Conservation (phyloP, 768 basidiomycete genomes). For the Lactarius tabidus region DNA sequence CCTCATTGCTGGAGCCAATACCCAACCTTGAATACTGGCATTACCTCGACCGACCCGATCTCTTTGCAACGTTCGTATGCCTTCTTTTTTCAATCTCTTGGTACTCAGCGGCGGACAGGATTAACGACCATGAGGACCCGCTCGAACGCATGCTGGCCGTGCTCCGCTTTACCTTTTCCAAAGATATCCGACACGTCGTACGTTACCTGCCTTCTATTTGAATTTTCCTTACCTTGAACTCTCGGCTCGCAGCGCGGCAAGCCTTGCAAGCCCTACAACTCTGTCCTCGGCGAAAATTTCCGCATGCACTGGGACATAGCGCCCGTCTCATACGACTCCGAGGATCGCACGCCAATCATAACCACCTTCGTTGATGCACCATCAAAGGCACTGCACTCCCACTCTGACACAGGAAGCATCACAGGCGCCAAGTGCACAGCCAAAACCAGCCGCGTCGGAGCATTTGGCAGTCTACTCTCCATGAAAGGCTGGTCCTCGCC, state of each 20-base stretch:
- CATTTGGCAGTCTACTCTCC: constrained; percentile 52
- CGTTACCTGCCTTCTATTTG: constrained; percentile 31
- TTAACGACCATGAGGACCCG: constrained; percentile 90
- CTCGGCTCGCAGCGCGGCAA: constrained; percentile 62
- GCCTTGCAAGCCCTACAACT: constrained; percentile 91
- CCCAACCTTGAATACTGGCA: constrained; percentile 98
- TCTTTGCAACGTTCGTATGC: constrained; percentile 78
- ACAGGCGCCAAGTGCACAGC: constrained; percentile 49
- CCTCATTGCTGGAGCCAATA: constrained; percentile 87
- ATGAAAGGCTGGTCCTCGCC: constrained; percentile 42
- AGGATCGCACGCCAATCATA: constrained; percentile 44
- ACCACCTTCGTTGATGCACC: constrained; percentile 37
- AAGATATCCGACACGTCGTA: constrained; percentile 91
- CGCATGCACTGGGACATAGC: constrained; percentile 81
- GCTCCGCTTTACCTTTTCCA: constrained; percentile 82
- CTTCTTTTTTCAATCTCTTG: neutral
- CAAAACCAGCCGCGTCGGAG: constrained; percentile 54
- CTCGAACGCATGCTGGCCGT: constrained; percentile 94
- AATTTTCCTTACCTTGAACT: neutral
- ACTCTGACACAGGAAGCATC: constrained; percentile 47
- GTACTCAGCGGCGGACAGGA: constrained; percentile 42
- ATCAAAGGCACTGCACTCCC: constrained; percentile 25
- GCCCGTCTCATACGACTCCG: constrained; percentile 51
- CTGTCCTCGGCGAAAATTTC: constrained; percentile 85
- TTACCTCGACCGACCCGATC: constrained; percentile 85